phyloP scores from a whole-genome alignment of 192 early-diverging fungal species.

The Rhizophagus clarus region DNA sequence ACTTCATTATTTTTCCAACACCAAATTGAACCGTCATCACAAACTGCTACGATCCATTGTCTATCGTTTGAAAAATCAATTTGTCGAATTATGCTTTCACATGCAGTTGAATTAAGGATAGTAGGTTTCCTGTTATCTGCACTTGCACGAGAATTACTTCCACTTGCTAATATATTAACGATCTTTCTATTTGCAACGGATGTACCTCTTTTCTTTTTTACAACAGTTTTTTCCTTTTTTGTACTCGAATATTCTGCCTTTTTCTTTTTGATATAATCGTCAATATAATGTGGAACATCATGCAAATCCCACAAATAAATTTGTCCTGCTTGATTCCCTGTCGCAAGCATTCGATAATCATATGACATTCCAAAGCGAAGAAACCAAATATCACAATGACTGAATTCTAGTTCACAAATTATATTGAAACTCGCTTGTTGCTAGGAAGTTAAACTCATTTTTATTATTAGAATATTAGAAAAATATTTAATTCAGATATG shows the following conservation, averaged over 20 bases:
- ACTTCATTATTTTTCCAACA: no score
- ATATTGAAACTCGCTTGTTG: conserved; percentile 23
- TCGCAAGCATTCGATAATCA: conserved; percentile 19
- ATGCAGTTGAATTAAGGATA: background rate
- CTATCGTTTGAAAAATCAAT: conserved; percentile 26
- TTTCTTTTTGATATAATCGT: conserved; percentile 22
- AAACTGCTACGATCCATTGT: no score
- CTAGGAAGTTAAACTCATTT: conserved; percentile 5
- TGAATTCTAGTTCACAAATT: conserved; percentile 27
- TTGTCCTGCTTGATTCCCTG: conserved; percentile 26
- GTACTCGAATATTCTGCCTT: background rate
- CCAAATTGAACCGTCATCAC: no score
- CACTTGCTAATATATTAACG: no score
- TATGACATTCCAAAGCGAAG: conserved; percentile 24
- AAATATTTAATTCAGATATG: background rate
- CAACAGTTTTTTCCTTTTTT: background rate
- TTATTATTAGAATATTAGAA: background rate
- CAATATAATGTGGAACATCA: conserved; percentile 17
- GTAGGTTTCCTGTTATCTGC: background rate
- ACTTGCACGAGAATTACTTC: no score
- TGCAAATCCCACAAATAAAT: conserved; percentile 28
- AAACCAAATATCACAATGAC: no score
- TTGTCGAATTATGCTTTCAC: conserved; percentile 18
- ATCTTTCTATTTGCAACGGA: no score
- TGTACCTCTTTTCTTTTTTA: background rate